Evolutionary conservation across 176 grass and related monocot genomes (phyloP).

Genomic region (Oryza australiensis): DNA sequence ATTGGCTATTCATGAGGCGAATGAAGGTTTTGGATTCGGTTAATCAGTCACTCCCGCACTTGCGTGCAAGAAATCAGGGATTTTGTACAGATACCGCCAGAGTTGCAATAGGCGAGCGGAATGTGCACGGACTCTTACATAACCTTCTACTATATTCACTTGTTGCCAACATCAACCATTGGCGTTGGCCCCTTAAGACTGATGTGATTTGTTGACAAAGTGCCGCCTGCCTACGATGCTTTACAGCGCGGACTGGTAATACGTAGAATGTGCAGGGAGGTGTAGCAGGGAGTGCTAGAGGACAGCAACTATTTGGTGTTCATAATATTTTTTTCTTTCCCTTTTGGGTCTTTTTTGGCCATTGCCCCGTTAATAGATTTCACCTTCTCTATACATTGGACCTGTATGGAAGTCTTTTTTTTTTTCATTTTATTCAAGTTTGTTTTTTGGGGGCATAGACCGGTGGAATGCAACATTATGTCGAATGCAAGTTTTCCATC

Average conservation of each 20-base stretch:
- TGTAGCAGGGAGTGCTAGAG: not conserved
- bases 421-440: not conserved
- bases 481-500: constrained; percentile 23
- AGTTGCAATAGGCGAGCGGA: constrained; percentile 29
- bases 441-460: constrained; percentile 10
- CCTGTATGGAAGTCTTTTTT: not conserved
- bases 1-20: constrained; percentile 92
- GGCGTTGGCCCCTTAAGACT: not conserved
- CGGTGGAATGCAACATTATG: constrained; percentile 31
- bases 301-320: constrained; percentile 45
- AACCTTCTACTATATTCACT: constrained; percentile 22
- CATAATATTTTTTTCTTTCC: constrained; percentile 34
- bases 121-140: not conserved
- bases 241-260: not conserved
- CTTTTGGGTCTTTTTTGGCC: constrained; percentile 6
- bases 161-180: constrained; percentile 16
- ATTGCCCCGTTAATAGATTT: constrained; percentile 31
- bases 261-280: constrained; percentile 15
- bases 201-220: not conserved
- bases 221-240: not conserved
- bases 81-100: constrained; percentile 44
- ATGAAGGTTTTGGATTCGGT: constrained; percentile 97
- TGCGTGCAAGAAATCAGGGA: not conserved
- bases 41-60: constrained; percentile 30
- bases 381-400: not conserved